Percentiles rank a stretch among this genome's conserved stretches.
These are phyloP conservation scores for Dioszegia hungarica DNA, from an alignment of 768 basidiomycete species.

Conservation along the genomic window DNA sequence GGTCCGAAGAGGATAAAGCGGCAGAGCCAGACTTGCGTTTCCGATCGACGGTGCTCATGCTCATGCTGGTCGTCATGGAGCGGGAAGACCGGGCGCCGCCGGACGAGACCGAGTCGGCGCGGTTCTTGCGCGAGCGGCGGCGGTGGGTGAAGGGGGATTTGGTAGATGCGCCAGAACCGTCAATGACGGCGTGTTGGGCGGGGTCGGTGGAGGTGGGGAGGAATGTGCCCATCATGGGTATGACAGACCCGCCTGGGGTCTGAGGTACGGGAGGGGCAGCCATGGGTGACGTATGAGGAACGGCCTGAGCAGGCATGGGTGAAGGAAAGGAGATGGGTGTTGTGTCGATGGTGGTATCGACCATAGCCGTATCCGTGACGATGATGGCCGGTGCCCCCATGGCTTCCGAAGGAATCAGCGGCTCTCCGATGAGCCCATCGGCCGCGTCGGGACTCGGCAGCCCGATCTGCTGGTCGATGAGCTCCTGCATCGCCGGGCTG, in stretches of 20 bases:
- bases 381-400: slow-evolving; percentile 16
- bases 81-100: not conserved
- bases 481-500: slow-evolving; percentile 30
- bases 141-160: slow-evolving; percentile 43
- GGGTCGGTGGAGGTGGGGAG: slow-evolving; percentile 34
- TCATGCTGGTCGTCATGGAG: not conserved
- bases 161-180: slow-evolving; percentile 29
- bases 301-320: slow-evolving; percentile 6
- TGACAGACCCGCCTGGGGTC: slow-evolving; percentile 5
- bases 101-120: slow-evolving; percentile 20
- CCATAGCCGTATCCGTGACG: slow-evolving; percentile 24
- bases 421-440: slow-evolving; percentile 8
- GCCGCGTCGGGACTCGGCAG: slow-evolving; percentile 6
- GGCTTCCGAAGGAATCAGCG: not conserved
- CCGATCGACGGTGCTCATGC: not conserved
- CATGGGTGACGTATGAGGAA: slow-evolving; percentile 7
- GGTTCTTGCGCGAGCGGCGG: slow-evolving; percentile 19
- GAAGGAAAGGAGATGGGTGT: slow-evolving; percentile 15
- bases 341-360: not conserved
- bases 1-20: slow-evolving; percentile 9
- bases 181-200: slow-evolving; percentile 41
- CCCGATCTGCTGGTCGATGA: slow-evolving; percentile 23
- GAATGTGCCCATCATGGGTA: slow-evolving; percentile 43
- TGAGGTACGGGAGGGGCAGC: slow-evolving; percentile 7
- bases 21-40: slow-evolving; percentile 19